phyloP scores from a whole-genome alignment of 2,329 filamentous ascomycete species.

The Pyrenophora teres region DNA sequence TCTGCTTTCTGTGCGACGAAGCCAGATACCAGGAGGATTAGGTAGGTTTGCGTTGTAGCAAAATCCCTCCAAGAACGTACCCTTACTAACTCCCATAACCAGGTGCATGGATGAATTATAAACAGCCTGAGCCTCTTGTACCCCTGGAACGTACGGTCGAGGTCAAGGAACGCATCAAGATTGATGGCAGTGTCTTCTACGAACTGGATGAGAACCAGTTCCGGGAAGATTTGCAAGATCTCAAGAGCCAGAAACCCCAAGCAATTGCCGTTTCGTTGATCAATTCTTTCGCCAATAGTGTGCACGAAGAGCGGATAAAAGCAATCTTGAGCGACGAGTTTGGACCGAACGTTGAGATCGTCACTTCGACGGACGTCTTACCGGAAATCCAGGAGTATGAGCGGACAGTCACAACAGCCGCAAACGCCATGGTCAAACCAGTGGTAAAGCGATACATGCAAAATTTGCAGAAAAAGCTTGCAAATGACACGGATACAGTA shows the following conservation, averaged over 20 bases:
- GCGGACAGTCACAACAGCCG: conserved; percentile 54
- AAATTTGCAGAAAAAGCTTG: conserved; percentile 48
- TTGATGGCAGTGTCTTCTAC: conserved; percentile 49
- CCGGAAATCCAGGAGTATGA: conserved; percentile 57
- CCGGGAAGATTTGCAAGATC: conserved; percentile 44
- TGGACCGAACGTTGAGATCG: conserved; percentile 50
- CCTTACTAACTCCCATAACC: no score
- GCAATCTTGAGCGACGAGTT: conserved; percentile 51
- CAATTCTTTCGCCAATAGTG: conserved; percentile 54
- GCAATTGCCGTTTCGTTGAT: conserved; percentile 55
- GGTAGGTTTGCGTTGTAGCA: no score
- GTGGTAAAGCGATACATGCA: conserved; percentile 54
- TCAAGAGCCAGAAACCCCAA: conserved; percentile 50
- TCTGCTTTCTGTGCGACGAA: conserved; percentile 53
- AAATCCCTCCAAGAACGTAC: no score
- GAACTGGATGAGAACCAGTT: conserved; percentile 50
- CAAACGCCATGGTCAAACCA: conserved; percentile 56
- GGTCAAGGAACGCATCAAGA: conserved; percentile 52
- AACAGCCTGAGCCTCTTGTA: conserved; percentile 55
- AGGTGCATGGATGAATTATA: conserved; percentile 56
- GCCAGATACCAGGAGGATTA: conserved; percentile 58
- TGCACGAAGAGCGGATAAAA: conserved; percentile 50
- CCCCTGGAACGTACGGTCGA: conserved; percentile 56
- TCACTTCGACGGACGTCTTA: conserved; percentile 54
- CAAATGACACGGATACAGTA: conserved; percentile 51